Base-by-base conservation (phyloP, 177 flowering plant genomes). In the Vitis hybrid region DNA sequence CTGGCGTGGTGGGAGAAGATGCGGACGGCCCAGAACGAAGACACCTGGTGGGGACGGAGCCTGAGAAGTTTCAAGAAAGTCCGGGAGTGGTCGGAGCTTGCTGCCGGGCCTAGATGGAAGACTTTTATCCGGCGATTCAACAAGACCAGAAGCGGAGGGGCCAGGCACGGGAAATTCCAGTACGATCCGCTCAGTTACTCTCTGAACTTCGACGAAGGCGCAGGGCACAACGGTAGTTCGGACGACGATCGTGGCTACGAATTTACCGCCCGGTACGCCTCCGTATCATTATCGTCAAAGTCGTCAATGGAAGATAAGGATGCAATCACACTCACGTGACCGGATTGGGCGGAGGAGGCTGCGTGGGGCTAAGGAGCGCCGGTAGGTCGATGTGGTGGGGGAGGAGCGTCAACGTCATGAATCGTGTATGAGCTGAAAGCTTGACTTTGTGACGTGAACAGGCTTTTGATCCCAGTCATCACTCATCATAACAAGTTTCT, bases 91-190 rank as follows among this genome's bases (percentile, higher is more conserved):
- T 85, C 88, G 39, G 93, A 89, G 73, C 70, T 87, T 73, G 84
- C 80, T 23, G 93, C 93, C 3, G 91, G 93, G 0, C 91, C 93
- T 1, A 76, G 70, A 57, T 89, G 93, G 93, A 89, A 89, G 80
- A 87, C 93, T 0, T 89, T 89, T 62, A 87, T 89, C 3, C 79
- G 92, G 12, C 68, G 89, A 8, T 84, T 89, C 69, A 85, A 85
- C 51, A 63, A 80, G 59, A 78, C 67, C 14, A 59, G 64, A 32
- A 63, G 75, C 54, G 64, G 67, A 0, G 67, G 63, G 11, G 60
- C 54, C 39, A 52, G 72, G 68, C 75, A 68, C 58, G 80, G 78
- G 21, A 73, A 80, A 55, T 78, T 76, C 75, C 80, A 84, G 11
- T 84, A 84, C 77, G 87, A 84, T 23, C 78, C 85, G 18, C 13